Conservation (phyloP, 176 grass and related monocot genomes). For the Oryza australiensis region DNA sequence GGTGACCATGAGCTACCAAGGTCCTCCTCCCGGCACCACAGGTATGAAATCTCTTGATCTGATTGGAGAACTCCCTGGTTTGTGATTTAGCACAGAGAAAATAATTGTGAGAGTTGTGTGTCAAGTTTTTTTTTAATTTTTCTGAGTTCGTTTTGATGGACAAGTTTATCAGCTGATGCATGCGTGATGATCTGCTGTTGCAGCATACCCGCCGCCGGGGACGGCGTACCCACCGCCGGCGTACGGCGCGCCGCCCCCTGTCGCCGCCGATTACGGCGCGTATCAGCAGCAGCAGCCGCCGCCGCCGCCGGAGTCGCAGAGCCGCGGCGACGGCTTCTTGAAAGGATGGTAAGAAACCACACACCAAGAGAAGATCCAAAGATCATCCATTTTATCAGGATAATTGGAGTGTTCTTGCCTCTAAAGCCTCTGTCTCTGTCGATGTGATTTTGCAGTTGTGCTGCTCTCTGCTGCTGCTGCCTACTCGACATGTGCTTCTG, state of each 20-base stretch:
- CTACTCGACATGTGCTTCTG: constrained; percentile 73
- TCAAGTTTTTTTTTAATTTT: neutral
- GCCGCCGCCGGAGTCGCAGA: constrained; percentile 27
- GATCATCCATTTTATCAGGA: neutral
- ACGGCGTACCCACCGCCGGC: constrained; percentile 47
- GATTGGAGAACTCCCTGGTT: neutral
- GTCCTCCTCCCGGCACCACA: constrained; percentile 38
- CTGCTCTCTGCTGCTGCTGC: constrained; percentile 71
- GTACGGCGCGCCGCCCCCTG: constrained; percentile 53
- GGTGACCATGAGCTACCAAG: constrained; percentile 41
- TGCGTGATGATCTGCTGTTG: neutral
- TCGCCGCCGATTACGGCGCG: constrained; percentile 22
- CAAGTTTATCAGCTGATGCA: neutral
- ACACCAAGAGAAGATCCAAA: neutral
- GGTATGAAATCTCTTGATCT: constrained; percentile 9
- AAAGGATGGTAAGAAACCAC: constrained; percentile 66
- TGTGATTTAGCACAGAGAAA: neutral
- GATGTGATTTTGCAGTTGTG: constrained; percentile 46
- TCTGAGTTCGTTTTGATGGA: neutral
- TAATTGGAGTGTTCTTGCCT: neutral
- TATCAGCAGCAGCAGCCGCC: constrained; percentile 29
- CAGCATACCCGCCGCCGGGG: constrained; percentile 37
- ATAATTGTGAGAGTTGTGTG: neutral
- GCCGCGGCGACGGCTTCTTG: constrained; percentile 53
- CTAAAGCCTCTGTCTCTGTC: neutral